Base-by-base conservation (phyloP, 2,329 filamentous ascomycete genomes). In the Colletotrichum falcatum region DNA sequence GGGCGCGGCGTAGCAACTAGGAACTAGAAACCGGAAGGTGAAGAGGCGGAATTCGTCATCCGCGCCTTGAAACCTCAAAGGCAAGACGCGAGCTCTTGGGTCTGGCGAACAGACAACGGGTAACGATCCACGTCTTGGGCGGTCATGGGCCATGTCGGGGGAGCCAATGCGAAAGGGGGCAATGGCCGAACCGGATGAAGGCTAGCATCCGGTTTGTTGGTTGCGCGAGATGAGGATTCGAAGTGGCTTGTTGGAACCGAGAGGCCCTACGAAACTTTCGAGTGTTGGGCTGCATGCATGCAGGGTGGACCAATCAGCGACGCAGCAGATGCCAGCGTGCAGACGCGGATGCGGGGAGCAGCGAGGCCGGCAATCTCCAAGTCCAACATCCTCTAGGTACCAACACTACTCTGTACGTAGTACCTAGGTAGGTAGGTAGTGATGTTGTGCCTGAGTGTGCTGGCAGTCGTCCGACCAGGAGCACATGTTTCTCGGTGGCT, bases 71-170 rank as follows among this genome's bases (percentile, higher is more conserved):
- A 58, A 53, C 12, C 18, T 49, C 48, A 3, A 16, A 54, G n/a
- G 18, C 39, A 18, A n/a, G n/a, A 18, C 30, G 44, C 53, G 68
- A 30, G 58, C 49, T 68, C 51, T 55, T 67, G 53, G 58, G 37
- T 71, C 33, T 53, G 39, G 68, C 68, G 68, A 68, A 71, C 68
- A 71, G 59, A 63, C 65, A 67, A 54, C 62, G 64, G 58, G 28
- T 65, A 61, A 42, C 16, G 46, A 68, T 55, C 64, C 58, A 64
- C 64, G 54, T 71, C 59, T 65, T 46, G 53, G 51, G 46, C 51
- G 44, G 63, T 49, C 33, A 61, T 46, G 5, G 37, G 20, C 26
- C 33, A 51, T n/a, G 39, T 28, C 39, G 56, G 54, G 63, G 56
- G 42, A 44, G 63, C 63, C 35, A 58, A 42, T 56, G 48, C 35